Base-by-base conservation (phyloP, 2,329 filamentous ascomycete species). In the Fusarium beomiforme region DNA sequence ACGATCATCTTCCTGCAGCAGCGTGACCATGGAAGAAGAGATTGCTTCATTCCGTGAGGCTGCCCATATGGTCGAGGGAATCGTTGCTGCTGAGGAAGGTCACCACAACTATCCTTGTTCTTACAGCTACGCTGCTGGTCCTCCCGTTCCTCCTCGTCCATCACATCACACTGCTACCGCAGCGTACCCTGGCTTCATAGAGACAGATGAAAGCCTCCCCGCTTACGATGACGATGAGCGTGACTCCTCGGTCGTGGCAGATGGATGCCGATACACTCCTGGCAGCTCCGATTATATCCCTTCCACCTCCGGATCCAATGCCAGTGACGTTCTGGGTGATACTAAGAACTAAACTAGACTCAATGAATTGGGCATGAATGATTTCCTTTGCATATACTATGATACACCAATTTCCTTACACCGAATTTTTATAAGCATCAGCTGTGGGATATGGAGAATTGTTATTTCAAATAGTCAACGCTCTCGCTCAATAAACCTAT, bases 21-120 rank as follows among this genome's bases (percentile, higher is more conserved):
- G 71, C 53, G 80, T 72, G 14, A 82, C 82, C 6, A 84, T 87
- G 81, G 83, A 85, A 69, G 81, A 86, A 71, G 85, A 86, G 72
- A 81, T 87, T 68, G 82, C 84, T 6, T 79, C 82, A 51, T 84
- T 87, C 76, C 81, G 85, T 4, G 80, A 81, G 54, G 85, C 82
- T 4, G 84, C 84, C 10, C 79, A 80, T 9, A 78, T 86, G 46
- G 83, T 87, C 1, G 82, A 82, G 42, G 81, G 83, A 42, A 79
- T 87, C 55, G 80, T 87, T 24, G 78, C 82, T 9, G 83, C 81
- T 4, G 84, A 85, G 59, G 83, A 85, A 67, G 81, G 79, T 23
- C 59, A 66, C 21, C 56, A 69, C 36, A 50, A 51, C 42, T 59
- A 60, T 19, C 54, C 49, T 13, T 56, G 51, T 24, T 62, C 69